A percentile compares a stretch with the other conserved stretches of the same genome.
phyloP scores from a whole-genome alignment of 371 early-diverging fungal genomes.

The Mortierella sp. region DNA sequence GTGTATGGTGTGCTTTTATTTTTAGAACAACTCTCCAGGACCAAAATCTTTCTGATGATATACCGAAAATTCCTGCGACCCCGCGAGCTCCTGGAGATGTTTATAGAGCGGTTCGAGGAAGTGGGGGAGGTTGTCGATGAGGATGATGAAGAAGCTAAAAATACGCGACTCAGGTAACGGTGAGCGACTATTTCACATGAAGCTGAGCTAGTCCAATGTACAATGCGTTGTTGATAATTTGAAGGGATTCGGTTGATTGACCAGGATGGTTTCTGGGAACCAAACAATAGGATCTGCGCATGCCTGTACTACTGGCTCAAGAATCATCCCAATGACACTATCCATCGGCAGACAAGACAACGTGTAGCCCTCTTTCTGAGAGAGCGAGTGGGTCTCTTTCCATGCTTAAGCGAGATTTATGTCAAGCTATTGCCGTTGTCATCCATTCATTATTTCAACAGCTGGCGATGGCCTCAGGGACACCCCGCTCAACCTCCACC shows the following conservation, averaged over 20 bases:
- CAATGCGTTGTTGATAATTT: slow-evolving; percentile 24
- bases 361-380: slow-evolving; percentile 58
- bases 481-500: not conserved
- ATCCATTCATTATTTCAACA: slow-evolving; percentile 44
- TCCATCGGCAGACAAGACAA: slow-evolving; percentile 60
- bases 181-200: no score
- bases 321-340: slow-evolving; percentile 66
- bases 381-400: slow-evolving; percentile 44
- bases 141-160: slow-evolving; percentile 29
- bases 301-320: slow-evolving; percentile 64
- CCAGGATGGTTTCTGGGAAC: no score
- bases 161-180: slow-evolving; percentile 41
- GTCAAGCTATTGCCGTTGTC: slow-evolving; percentile 35
- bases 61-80: slow-evolving; percentile 69
- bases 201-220: no score
- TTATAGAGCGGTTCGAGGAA: slow-evolving; percentile 60
- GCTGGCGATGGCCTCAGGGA: slow-evolving; percentile 37
- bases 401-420: slow-evolving; percentile 34
- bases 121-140: slow-evolving; percentile 31
- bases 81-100: slow-evolving; percentile 58
- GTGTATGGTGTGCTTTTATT: slow-evolving; percentile 7
- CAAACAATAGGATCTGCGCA: slow-evolving; percentile 57
- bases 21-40: slow-evolving; percentile 42
- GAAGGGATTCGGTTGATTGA: no score
- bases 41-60: slow-evolving; percentile 63